Evolutionary conservation across 2,329 filamentous ascomycete genomes (phyloP).

Genomic region (Penicillium sp.): DNA sequence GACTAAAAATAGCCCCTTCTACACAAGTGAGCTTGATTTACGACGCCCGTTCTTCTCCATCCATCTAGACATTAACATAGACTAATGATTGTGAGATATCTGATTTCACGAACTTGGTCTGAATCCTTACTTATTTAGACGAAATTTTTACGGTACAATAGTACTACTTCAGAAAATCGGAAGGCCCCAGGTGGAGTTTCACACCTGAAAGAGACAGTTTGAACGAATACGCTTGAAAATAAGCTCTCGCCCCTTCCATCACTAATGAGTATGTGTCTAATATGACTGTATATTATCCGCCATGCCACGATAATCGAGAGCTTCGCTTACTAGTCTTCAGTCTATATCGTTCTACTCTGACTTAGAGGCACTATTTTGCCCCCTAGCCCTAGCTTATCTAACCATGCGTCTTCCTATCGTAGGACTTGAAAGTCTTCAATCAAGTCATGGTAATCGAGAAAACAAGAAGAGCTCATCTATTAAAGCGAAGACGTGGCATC

Average conservation of each 20-base stretch:
- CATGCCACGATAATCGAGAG: no score
- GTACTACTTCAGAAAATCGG: background rate
- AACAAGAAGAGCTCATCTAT: no score
- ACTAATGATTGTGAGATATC: background rate
- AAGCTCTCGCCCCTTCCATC: background rate
- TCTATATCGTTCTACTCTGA: no score
- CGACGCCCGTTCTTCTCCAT: background rate
- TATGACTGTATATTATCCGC: background rate
- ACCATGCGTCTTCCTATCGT: no score
- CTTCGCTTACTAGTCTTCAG: no score
- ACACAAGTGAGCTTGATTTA: background rate
- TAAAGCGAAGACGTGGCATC: no score
- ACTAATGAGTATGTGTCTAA: background rate
- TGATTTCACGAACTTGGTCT: background rate
- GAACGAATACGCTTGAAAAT: background rate
- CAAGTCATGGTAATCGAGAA: no score
- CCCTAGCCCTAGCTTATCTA: no score
- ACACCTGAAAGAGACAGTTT: background rate
- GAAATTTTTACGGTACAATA: background rate
- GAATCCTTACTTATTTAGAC: background rate
- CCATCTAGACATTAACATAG: background rate
- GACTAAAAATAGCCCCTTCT: background rate
- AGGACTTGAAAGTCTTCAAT: no score
- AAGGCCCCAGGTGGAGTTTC: background rate
- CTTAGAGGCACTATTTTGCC: no score